Percentiles rank a stretch among this genome's conserved stretches.
Evolutionary conservation across 306 rosid species (phyloP).

Genomic region (Benincasa hispida): DNA sequence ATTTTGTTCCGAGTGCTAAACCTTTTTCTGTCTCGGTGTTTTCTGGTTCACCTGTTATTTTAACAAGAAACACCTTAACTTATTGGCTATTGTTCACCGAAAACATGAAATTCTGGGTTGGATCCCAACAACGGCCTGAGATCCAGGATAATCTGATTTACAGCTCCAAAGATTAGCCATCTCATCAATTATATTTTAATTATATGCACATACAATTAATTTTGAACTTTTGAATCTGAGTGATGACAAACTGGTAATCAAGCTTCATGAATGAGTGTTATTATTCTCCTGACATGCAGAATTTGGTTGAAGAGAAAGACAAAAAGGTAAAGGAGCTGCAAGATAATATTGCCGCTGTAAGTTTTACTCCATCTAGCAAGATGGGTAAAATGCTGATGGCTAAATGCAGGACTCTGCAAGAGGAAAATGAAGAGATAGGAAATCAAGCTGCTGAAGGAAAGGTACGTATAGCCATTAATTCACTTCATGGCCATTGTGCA

Average conservation of each 20-base stretch:
- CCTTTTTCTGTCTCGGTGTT: background rate
- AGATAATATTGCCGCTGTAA: slow-evolving; percentile 73
- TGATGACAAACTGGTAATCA: too few relatives aligned
- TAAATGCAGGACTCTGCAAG: slow-evolving; percentile 88
- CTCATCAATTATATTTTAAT: background rate
- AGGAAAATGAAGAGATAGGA: slow-evolving; percentile 97
- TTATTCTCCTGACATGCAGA: slow-evolving; percentile 22
- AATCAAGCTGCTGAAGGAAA: slow-evolving; percentile 94
- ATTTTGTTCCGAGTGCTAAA: background rate
- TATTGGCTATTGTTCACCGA: background rate
- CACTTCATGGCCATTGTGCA: background rate
- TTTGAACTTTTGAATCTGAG: background rate
- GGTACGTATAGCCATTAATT: slow-evolving; percentile 23
- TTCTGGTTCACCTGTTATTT: too few relatives aligned
- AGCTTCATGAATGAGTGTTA: background rate
- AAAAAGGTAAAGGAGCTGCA: slow-evolving; percentile 76
- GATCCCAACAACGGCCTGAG: background rate
- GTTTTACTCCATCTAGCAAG: slow-evolving; percentile 85
- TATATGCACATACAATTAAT: background rate
- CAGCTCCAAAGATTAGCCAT: background rate
- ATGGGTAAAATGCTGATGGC: slow-evolving; percentile 96
- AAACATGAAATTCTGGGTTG: background rate
- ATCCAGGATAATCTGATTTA: background rate
- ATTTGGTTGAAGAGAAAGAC: slow-evolving; percentile 83
- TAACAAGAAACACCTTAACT: too few relatives aligned